These are phyloP conservation scores for Ophiostoma pallidulum DNA, from an alignment of 2,329 filamentous ascomycete species.

Conservation along the genomic window DNA sequence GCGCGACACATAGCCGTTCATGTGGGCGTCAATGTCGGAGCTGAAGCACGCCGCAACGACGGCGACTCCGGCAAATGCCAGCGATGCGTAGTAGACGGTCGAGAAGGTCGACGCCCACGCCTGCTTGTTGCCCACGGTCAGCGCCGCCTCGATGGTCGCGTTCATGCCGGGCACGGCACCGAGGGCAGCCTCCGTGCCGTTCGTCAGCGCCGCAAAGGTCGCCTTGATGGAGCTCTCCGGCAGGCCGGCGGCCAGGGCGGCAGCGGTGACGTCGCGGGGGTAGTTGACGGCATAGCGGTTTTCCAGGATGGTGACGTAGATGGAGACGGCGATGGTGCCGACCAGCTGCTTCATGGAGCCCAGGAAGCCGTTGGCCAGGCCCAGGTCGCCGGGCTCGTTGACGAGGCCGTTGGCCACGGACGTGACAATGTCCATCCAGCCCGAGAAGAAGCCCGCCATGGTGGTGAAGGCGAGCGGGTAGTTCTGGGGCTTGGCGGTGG, in stretches of 20 bases:
- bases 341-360: conserved; percentile 13
- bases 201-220: conserved; percentile 2
- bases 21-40: conserved; percentile 8
- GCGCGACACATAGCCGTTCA: conserved; percentile 12
- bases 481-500: conserved; percentile 8
- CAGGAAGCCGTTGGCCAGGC: conserved; percentile 13
- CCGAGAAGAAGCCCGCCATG: conserved; percentile 13
- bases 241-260: conserved; percentile 7
- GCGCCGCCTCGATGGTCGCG: conserved; percentile 7
- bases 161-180: conserved; percentile 11
- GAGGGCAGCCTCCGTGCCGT: conserved; percentile 7
- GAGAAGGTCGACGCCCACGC: conserved; percentile 9
- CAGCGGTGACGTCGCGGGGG: conserved; percentile 2
- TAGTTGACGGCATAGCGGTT: conserved; percentile 7
- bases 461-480: conserved; percentile 11
- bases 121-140: conserved; percentile 3
- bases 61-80: conserved; percentile 12
- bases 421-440: conserved; percentile 12
- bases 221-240: conserved; percentile 2
- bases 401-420: conserved; percentile 13
- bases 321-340: conserved; percentile 11
- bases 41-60: conserved; percentile 11
- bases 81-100: conserved; percentile 10
- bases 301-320: conserved; percentile 11
- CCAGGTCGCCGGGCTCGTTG: conserved; percentile 13